phyloP scores from a whole-genome alignment of 352 stramenopile genomes.

The Globisporangium irregulare region DNA sequence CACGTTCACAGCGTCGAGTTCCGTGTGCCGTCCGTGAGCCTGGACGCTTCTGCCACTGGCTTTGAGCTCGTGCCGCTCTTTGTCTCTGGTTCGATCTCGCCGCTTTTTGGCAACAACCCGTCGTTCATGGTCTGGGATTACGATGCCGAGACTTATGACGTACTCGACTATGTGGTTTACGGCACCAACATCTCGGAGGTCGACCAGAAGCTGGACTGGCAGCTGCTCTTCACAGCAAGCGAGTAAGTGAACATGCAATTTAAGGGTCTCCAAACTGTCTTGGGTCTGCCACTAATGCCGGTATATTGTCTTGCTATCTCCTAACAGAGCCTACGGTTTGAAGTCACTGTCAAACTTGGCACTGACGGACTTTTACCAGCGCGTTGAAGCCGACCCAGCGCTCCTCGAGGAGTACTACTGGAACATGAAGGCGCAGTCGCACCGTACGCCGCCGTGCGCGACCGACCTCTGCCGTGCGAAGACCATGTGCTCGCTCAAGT shows the following conservation, averaged over 20 bases:
- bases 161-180: conserved; percentile 75
- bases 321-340: conserved; percentile 46
- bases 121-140: conserved; percentile 89
- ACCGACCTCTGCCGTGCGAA: conserved; percentile 48
- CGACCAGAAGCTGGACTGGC: conserved; percentile 41
- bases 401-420: conserved; percentile 75
- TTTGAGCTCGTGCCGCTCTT: conserved; percentile 69
- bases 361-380: conserved; percentile 44
- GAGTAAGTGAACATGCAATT: conserved; percentile 13
- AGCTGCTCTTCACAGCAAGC: conserved; percentile 49
- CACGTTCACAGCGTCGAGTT: conserved; percentile 93
- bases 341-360: conserved; percentile 39
- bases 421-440: conserved; percentile 82
- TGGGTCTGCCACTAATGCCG: neutral
- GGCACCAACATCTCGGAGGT: conserved; percentile 61
- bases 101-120: conserved; percentile 88
- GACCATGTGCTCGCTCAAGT: conserved; percentile 71
- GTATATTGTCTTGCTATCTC: neutral
- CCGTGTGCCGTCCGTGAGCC: conserved; percentile 41
- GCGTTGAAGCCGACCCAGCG: conserved; percentile 41
- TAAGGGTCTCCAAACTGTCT: neutral
- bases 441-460: conserved; percentile 40
- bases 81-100: conserved; percentile 81
- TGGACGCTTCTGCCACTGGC: conserved; percentile 14
- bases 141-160: conserved; percentile 55